Base-by-base conservation (phyloP, 305 asterid genomes). In the Fraxinus floribunda region DNA sequence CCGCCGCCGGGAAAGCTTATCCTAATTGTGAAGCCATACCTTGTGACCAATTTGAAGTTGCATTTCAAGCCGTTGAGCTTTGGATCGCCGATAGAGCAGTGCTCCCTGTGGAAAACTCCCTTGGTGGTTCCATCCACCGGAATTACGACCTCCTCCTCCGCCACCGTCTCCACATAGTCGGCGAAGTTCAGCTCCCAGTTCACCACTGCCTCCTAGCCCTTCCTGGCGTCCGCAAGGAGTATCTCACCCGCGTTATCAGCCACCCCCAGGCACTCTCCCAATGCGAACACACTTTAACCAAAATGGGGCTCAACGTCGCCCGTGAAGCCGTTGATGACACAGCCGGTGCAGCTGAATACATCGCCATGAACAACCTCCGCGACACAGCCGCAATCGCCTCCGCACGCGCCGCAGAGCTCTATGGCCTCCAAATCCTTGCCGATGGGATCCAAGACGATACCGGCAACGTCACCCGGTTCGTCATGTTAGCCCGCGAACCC, bases 1-100 rank as follows among this genome's bases (percentile, higher is more conserved):
- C 92, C 4, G 92, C 92, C 15, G 92, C 92, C 26, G 92, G 90
- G 0, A 89, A 87, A 76, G 92, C 92, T n/a, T 89, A 87, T 75
- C 92, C 90, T 1, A 83, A 84, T 22, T 89, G 92, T 22, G 90
- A 89, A 74, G 90, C 92, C 41, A 89, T 89, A 4, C 92, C 92
- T 24, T 89, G 92, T 13, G 92, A 89, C 78, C 92, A 89, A 46
- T 89, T 89, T 44, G 92, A 89, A 29, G 92, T 89, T 16, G 92
- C 89, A 29, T 88, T 89, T 32, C 91, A 89, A 79, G 89, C 92
- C 11, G 92, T 89, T 2, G 92, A 89, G 86, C 92, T 89, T 34
- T 34, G 36, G 36, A 34, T 34, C 36, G 6, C 36, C 3, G 5
- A 34, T 34, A 34, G 36, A 34, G 36, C 36, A 4, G 2, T 89